Evolutionary conservation across 495 filamentous ascomycete genomes (phyloP), one percentile per base, ranked within the genome.

Genomic region (Podospora appendiculata): DNA sequence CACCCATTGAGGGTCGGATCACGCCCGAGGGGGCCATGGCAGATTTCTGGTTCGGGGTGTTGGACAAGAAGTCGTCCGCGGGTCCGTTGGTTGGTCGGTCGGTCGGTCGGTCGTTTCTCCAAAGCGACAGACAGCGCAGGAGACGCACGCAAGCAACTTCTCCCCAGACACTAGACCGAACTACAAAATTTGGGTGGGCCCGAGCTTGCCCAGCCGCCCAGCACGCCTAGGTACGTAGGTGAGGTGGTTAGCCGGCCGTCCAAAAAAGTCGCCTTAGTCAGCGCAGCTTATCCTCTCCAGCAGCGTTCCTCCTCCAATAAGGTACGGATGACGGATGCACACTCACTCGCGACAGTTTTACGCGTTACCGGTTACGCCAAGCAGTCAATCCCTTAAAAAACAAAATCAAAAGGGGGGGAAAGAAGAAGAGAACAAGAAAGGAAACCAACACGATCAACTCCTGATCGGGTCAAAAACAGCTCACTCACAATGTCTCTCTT

Each of bases 1-100:
- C 58, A 52, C 66, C 68, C 61, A 75, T 66, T 25, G 68, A 61
- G 57, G 73, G 75, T 58, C 75, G 69, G 40, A 77, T 51, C n/a
- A 68, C 58, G 47, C 58, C 62, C 47, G 70, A 61, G 47, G 65
- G 65, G 50, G 73, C 71, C 74, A 78, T 78, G 9, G 45, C 40
- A 36, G 43, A 36, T 16, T 12, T 7, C 8, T 46, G 19, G 34
- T 38, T 49, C 36, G 45, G 48, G 12, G n/a, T 18, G 36, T 32
- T 32, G 36, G 44, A 41, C 7, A 33, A n/a, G 45, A 38, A 38
- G 36, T 38, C 36, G 13, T 10, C 9, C 10, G 10, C 7, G 2
- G 10, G 3, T 38, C 13, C 36, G 36, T 38, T 38, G 36, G 25
- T 25, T 5, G 25, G 25, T 25, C 25, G 25, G 36, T 38, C 36